Evolutionary conservation across 1,284 basidiomycete species (phyloP), one percentile per base, ranked within the genome.

Genomic region (Ganoderma meredithae): DNA sequence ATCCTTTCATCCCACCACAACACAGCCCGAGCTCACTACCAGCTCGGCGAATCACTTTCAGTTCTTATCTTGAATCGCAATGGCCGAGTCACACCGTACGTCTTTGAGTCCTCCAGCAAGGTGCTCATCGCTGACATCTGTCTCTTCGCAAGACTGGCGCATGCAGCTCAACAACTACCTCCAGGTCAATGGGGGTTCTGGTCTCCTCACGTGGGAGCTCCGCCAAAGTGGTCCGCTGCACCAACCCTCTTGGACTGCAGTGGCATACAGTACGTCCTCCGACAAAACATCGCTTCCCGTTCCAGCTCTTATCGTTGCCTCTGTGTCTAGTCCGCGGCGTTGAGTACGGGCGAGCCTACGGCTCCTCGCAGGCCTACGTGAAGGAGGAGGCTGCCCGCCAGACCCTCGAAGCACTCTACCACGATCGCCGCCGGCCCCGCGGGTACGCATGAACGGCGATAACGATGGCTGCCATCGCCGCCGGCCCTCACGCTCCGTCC

Each of bases 141-240:
- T 10, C 47, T 33, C 8, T n/a, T 62, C 25, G 19, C 27, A 8
- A 79, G 79, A 80, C 72, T 79, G 76, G 74, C 76, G 78, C 53
- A 79, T 80, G 79, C 72, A 76, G 40, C 73, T 81, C 36, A 79
- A 81, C 73, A 80, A 80, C 73, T 78, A 75, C 71, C 76, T 81
- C 60, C 79, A 81, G 66, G 73, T 72, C 36, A 76, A 78, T 60
- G 77, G 76, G 3, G 76, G 77, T 22, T 65, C 72, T 3, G 71
- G 70, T 9, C 52, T 74, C 47, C 72, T 80, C 10, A 69, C 66
- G 31, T 79, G 76, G 77, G 74, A 77, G 36, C 70, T 79, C 1
- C 71, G 67, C 67, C 69, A 74, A 33, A 62, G 64, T 10, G 79
- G 79, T 12, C 79, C 76, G 1, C 66, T 73, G 4, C 79, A 81